A percentile compares a stretch with the other conserved stretches of the same genome.
Conservation (phyloP, 1,284 basidiomycete genomes). For the Moesziomyces globuligerus region DNA sequence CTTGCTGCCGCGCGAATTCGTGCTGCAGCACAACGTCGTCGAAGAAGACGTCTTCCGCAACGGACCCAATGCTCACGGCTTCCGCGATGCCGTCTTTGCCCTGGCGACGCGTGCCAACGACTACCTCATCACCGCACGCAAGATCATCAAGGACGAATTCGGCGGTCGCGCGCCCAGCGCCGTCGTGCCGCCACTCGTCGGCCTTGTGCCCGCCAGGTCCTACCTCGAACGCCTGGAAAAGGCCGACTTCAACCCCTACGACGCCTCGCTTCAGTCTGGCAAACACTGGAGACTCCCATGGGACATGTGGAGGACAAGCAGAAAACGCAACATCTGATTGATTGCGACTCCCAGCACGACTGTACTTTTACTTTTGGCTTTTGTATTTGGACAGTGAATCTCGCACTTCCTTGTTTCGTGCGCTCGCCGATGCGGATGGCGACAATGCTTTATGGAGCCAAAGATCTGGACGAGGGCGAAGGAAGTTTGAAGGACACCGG, state of each 20-base stretch:
- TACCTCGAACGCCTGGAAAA: slow-evolving; percentile 81
- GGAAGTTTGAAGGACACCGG: background rate
- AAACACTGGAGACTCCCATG: slow-evolving; percentile 88
- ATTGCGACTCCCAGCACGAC: background rate
- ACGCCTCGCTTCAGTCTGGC: slow-evolving; percentile 74
- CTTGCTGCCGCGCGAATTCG: slow-evolving; percentile 85
- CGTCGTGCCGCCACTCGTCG: slow-evolving; percentile 81
- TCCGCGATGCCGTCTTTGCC: slow-evolving; percentile 81
- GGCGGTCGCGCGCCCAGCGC: slow-evolving; percentile 74
- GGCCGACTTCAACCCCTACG: slow-evolving; percentile 84
- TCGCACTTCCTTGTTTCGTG: background rate
- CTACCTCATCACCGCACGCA: slow-evolving; percentile 83
- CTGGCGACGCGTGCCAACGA: slow-evolving; percentile 91
- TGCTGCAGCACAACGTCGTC: slow-evolving; percentile 79
- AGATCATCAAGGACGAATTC: slow-evolving; percentile 75
- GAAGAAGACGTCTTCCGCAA: slow-evolving; percentile 86
- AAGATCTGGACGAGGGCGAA: background rate
- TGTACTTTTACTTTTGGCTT: background rate
- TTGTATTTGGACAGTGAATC: slow-evolving; percentile 13
- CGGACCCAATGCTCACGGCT: slow-evolving; percentile 75
- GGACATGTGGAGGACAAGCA: slow-evolving; percentile 79
- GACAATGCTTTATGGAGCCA: background rate
- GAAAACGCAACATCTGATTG: slow-evolving; percentile 68
- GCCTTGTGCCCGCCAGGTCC: slow-evolving; percentile 78
- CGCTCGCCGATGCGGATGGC: background rate